Conservation (phyloP, 2,329 filamentous ascomycete genomes). For the Colletotrichum costaricense region DNA sequence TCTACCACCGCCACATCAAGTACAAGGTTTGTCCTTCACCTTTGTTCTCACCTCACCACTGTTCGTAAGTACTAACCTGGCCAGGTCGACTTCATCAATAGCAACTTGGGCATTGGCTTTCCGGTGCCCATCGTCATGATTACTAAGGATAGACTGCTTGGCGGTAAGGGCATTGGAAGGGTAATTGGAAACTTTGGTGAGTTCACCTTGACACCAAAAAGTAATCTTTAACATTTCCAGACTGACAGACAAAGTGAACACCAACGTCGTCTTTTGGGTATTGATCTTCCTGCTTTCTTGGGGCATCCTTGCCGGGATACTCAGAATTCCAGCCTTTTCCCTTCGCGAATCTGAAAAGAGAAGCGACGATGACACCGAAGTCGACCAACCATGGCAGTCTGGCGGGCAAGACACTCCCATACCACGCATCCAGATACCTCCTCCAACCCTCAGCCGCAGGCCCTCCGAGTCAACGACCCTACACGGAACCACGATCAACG, state of each 20-base stretch:
- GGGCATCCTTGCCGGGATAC: slow-evolving; percentile 11
- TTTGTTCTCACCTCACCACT: background rate
- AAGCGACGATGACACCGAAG: background rate
- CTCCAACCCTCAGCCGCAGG: slow-evolving; percentile 4
- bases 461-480: slow-evolving; percentile 26
- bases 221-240: background rate
- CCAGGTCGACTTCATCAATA: slow-evolving; percentile 62
- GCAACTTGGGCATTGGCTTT: slow-evolving; percentile 63
- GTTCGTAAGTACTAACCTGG: background rate
- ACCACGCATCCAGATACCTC: slow-evolving; percentile 3
- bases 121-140: slow-evolving; percentile 61
- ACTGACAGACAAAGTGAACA: slow-evolving; percentile 43
- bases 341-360: background rate
- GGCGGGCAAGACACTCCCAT: background rate
- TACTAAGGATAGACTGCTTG: slow-evolving; percentile 47
- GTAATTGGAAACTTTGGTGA: slow-evolving; percentile 58
- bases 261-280: slow-evolving; percentile 49
- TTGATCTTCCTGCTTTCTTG: slow-evolving; percentile 41
- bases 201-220: slow-evolving; percentile 23
- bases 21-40: slow-evolving; percentile 43
- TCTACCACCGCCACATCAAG: slow-evolving; percentile 47
- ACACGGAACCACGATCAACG: slow-evolving; percentile 20
- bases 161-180: slow-evolving; percentile 49
- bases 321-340: background rate
- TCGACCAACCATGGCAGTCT: background rate